A percentile compares a stretch with the other conserved stretches of the same genome.
phyloP scores from a whole-genome alignment of 805 yeast species.

The Nakazawaea wyomingensis region DNA sequence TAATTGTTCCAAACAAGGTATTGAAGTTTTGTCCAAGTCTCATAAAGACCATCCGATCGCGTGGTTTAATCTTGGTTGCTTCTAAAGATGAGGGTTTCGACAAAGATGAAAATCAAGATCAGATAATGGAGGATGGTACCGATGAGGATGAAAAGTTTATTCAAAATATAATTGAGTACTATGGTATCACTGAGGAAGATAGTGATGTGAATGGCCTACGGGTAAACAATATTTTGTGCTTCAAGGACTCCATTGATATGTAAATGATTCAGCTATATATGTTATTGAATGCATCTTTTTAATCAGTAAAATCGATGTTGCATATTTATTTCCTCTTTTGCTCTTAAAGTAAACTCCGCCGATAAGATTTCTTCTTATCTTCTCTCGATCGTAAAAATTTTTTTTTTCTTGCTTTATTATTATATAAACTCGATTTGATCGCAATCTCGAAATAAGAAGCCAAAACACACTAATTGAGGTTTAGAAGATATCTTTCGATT shows the following conservation, averaged over 20 bases:
- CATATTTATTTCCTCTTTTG: no score
- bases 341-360: no score
- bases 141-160: constrained; percentile 11
- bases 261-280: constrained; percentile 12
- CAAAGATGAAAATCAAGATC: constrained; percentile 8
- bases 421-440: no score
- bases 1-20: constrained; percentile 69
- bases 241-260: constrained; percentile 56
- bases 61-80: constrained; percentile 83
- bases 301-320: no score
- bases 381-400: no score
- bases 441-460: no score
- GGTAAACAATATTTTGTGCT: constrained; percentile 57
- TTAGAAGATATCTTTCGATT: no score
- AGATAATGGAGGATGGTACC: background rate
- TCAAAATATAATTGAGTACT: constrained; percentile 6
- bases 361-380: no score
- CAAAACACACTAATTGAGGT: no score
- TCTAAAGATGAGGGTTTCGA: constrained; percentile 31
- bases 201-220: constrained; percentile 59
- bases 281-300: no score
- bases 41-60: constrained; percentile 66
- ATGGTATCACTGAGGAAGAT: constrained; percentile 25
- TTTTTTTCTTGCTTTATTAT: no score
- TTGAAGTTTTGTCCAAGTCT: constrained; percentile 70